A percentile compares a stretch with the other conserved stretches of the same genome.
Conservation (phyloP, 768 basidiomycete species). For the Leccinum fibrillosum region DNA sequence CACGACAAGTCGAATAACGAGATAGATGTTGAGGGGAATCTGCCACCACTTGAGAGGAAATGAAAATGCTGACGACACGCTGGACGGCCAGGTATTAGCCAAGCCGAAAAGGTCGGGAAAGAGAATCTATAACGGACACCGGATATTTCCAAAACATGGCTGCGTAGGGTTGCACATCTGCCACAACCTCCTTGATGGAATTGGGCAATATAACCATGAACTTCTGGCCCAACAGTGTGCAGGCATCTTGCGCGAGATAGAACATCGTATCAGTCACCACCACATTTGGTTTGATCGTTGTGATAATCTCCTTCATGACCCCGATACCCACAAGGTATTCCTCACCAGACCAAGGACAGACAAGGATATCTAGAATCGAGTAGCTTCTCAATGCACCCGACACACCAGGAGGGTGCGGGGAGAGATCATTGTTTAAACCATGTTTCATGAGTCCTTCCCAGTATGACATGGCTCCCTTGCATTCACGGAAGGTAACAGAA, state of each 20-base stretch:
- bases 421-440: neutral
- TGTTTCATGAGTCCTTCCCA: neutral
- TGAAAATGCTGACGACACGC: constrained; percentile 5
- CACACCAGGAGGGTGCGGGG: constrained; percentile 1
- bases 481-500: constrained; percentile 5
- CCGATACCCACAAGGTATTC: constrained; percentile 5
- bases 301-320: constrained; percentile 3
- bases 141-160: constrained; percentile 10
- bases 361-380: neutral
- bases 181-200: neutral
- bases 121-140: neutral
- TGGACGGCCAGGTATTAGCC: neutral
- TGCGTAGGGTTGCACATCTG: neutral
- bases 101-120: neutral
- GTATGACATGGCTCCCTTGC: neutral
- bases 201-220: constrained; percentile 3
- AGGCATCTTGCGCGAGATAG: constrained; percentile 5
- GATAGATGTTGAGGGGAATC: neutral
- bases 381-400: constrained; percentile 1
- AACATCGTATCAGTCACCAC: neutral
- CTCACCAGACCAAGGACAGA: constrained; percentile 2
- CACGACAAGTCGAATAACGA: neutral
- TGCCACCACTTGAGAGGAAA: constrained; percentile 19
- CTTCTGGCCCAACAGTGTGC: constrained; percentile 3
- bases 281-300: neutral